Evolutionary conservation across 805 yeast genomes (phyloP).

Genomic region (Ogataea thermomethanolica): DNA sequence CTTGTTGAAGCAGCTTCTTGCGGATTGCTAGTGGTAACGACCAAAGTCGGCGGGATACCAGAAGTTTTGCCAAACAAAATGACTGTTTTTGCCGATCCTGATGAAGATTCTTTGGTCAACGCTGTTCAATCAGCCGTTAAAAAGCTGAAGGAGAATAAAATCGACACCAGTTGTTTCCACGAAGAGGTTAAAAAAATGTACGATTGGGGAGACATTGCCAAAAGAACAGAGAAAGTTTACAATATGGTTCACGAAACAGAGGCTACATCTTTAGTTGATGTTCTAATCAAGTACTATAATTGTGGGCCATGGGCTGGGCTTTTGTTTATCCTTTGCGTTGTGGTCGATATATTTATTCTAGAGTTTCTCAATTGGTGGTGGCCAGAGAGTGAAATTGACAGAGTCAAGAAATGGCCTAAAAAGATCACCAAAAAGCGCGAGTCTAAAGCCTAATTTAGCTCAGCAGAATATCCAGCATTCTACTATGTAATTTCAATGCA

Average conservation of each 20-base stretch:
- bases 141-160: slow-evolving; percentile 48
- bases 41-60: slow-evolving; percentile 96
- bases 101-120: slow-evolving; percentile 74
- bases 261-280: slow-evolving; percentile 42
- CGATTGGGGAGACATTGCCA: slow-evolving; percentile 88
- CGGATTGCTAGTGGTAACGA: slow-evolving; percentile 88
- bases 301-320: slow-evolving; percentile 86
- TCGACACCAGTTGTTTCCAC: slow-evolving; percentile 78
- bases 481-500: slow-evolving; percentile 1
- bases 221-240: slow-evolving; percentile 81
- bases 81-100: slow-evolving; percentile 89
- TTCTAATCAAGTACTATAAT: slow-evolving; percentile 61
- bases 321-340: slow-evolving; percentile 72
- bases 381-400: slow-evolving; percentile 70
- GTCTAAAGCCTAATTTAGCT: neutral
- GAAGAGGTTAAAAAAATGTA: slow-evolving; percentile 76
- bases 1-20: slow-evolving; percentile 97
- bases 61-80: slow-evolving; percentile 91
- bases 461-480: slow-evolving; percentile 1
- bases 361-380: slow-evolving; percentile 62
- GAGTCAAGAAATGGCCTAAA: slow-evolving; percentile 75
- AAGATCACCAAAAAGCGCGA: neutral
- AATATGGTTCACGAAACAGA: slow-evolving; percentile 35
- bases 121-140: slow-evolving; percentile 71
- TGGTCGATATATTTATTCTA: slow-evolving; percentile 71